These are phyloP conservation scores for Stagonosporopsis rhizophila DNA, from an alignment of 2,329 filamentous ascomycete species.

Conservation along the genomic window DNA sequence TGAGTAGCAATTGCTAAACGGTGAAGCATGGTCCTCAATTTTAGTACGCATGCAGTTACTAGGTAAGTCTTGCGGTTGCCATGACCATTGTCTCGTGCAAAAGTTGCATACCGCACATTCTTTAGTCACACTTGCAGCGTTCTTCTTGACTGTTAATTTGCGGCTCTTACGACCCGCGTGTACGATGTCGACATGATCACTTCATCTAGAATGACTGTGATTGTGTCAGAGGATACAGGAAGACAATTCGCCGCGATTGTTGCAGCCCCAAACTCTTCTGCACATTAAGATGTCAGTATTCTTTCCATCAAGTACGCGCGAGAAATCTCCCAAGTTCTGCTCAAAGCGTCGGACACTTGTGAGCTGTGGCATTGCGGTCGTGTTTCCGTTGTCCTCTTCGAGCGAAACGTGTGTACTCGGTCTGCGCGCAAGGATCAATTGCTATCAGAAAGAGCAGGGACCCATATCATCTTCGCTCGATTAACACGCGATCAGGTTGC, in stretches of 20 bases:
- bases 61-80: no score
- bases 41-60: no score
- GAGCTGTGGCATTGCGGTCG: not conserved
- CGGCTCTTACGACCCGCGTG: not conserved
- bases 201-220: not conserved
- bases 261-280: not conserved
- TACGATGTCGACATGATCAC: not conserved
- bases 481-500: no score
- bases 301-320: not conserved
- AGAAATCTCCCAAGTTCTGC: not conserved
- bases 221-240: not conserved
- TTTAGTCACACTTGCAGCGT: not conserved
- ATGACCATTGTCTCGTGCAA: no score
- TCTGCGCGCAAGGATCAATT: no score
- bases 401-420: no score
- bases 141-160: not conserved
- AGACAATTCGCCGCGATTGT: not conserved
- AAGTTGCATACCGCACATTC: not conserved
- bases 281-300: not conserved
- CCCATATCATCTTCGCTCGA: no score
- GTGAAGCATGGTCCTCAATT: no score
- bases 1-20: no score
- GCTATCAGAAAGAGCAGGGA: no score
- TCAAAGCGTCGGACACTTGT: not conserved
- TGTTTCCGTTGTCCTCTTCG: not conserved